Percentiles rank a stretch among this genome's conserved stretches.
phyloP scores from a whole-genome alignment of 75 land plant species.

The Azolla pinnata region DNA sequence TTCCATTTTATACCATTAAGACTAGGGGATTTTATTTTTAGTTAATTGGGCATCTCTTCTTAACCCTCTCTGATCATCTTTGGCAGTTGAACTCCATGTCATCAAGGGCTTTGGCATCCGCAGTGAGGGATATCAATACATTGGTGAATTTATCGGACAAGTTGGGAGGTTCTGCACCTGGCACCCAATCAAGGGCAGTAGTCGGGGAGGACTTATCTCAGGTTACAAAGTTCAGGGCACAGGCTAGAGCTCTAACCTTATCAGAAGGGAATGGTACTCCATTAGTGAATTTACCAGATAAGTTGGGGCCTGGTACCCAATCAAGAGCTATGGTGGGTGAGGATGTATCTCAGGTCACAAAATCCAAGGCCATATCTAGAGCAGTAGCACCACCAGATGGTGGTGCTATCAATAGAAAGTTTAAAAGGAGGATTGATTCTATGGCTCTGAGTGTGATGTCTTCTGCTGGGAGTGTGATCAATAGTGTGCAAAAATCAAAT shows the following conservation, averaged over 20 bases:
- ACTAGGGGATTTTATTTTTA: too few species aligned
- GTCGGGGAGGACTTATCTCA: conserved; percentile 93
- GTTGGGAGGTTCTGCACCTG: conserved; percentile 82
- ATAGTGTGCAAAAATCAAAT: conserved; percentile 37
- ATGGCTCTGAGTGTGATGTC: conserved; percentile 63
- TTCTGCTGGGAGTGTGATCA: conserved; percentile 49
- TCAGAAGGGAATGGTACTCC: too few species aligned
- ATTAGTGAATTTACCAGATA: conserved; percentile 68
- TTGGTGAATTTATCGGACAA: conserved; percentile 71
- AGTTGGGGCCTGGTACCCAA: conserved; percentile 82
- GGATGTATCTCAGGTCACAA: conserved; percentile 83
- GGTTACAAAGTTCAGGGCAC: conserved; percentile 72
- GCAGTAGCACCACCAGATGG: conserved; percentile 63
- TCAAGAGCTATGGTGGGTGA: conserved; percentile 92
- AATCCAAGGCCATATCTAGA: conserved; percentile 65
- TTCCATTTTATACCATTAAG: too few species aligned
- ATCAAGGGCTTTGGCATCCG: conserved; percentile 41
- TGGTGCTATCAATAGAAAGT: conserved; percentile 33
- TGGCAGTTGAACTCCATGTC: conserved; percentile 59
- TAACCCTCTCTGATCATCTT: too few species aligned
- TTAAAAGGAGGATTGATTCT: conserved; percentile 65
- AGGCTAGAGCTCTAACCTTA: conserved; percentile 55
- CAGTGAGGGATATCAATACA: conserved; percentile 66
- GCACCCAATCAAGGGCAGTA: conserved; percentile 83
- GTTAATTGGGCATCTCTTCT: too few species aligned